Conservation (phyloP, 2,329 filamentous ascomycete species). For the Aspergillus sclerotialis region DNA sequence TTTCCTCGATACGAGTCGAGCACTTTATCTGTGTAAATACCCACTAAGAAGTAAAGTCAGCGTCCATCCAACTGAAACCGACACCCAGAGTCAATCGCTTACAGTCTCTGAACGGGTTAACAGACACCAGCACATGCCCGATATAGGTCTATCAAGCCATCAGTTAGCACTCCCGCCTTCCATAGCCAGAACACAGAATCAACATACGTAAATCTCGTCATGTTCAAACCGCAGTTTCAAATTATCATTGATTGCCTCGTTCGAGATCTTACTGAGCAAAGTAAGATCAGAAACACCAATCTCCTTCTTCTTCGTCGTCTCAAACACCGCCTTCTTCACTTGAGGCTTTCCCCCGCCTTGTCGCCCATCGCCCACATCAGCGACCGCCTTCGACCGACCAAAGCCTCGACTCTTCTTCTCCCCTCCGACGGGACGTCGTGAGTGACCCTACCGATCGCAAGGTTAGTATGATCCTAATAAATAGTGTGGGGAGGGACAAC, state of each 20-base stretch:
- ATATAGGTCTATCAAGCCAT: conserved; percentile 69
- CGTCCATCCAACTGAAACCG: conserved; percentile 1
- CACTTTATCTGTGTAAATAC: conserved; percentile 94
- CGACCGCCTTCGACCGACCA: conserved; percentile 35
- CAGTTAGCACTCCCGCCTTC: conserved; percentile 9
- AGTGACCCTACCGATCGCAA: conserved; percentile 29
- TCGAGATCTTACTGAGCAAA: conserved; percentile 95
- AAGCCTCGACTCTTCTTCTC: conserved; percentile 37
- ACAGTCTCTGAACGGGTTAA: conserved; percentile 93
- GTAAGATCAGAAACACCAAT: conserved; percentile 97
- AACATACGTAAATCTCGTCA: conserved; percentile 79
- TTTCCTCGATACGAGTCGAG: conserved; percentile 93
- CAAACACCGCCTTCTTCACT: conserved; percentile 93
- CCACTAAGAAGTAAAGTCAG: conserved; percentile 52
- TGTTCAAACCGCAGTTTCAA: conserved; percentile 97
- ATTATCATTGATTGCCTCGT: conserved; percentile 99
- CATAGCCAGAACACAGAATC: conserved; percentile 5
- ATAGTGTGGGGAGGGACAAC: background rate
- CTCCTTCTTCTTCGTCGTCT: conserved; percentile 97
- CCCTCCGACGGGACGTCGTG: conserved; percentile 36
- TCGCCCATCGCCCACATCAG: conserved; percentile 37
- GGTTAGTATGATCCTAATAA: conserved; percentile 12
- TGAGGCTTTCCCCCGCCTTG: conserved; percentile 52
- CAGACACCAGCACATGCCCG: conserved; percentile 96
- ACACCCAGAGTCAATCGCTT: conserved; percentile 27